These are phyloP conservation scores for Glarea lozoyensis DNA, from an alignment of 495 filamentous ascomycete genomes.

Conservation along the genomic window DNA sequence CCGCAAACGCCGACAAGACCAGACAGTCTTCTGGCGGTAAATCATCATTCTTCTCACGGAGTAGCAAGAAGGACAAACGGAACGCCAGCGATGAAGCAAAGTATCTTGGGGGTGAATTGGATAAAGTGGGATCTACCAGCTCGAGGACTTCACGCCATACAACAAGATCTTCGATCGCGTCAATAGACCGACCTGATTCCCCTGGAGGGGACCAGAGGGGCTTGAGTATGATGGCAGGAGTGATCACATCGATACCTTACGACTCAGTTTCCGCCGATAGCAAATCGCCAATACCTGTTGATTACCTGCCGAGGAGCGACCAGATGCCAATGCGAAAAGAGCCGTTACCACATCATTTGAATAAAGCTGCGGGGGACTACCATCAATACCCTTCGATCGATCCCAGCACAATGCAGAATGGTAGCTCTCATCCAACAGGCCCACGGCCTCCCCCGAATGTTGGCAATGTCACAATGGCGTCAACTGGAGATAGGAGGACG, in stretches of 20 bases:
- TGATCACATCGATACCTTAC: constrained; percentile 86
- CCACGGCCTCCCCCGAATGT: constrained; percentile 62
- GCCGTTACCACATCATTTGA: constrained; percentile 71
- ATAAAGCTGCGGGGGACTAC: constrained; percentile 68
- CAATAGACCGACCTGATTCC: constrained; percentile 52
- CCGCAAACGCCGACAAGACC: constrained; percentile 56
- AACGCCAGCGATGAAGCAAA: constrained; percentile 40
- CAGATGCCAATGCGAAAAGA: constrained; percentile 56
- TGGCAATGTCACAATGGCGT: constrained; percentile 57
- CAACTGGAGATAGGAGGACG: constrained; percentile 56
- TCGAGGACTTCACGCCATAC: constrained; percentile 75
- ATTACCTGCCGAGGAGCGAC: constrained; percentile 65
- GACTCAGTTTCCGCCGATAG: constrained; percentile 61
- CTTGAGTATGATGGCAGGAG: constrained; percentile 69
- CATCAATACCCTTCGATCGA: constrained; percentile 84
- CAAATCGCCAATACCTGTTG: constrained; percentile 62
- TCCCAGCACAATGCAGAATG: constrained; percentile 34
- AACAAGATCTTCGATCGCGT: constrained; percentile 67
- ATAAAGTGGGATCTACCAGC: constrained; percentile 36
- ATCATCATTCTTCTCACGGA: constrained; percentile 81
- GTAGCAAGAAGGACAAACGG: constrained; percentile 57
- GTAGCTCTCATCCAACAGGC: constrained; percentile 51
- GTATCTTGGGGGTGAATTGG: constrained; percentile 38
- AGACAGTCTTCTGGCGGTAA: constrained; percentile 68
- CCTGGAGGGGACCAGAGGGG: constrained; percentile 36